Percentiles rank a stretch among this genome's conserved stretches.
Conservation (phyloP, 148 eudicot genomes). For the Chenopodium formosanum region DNA sequence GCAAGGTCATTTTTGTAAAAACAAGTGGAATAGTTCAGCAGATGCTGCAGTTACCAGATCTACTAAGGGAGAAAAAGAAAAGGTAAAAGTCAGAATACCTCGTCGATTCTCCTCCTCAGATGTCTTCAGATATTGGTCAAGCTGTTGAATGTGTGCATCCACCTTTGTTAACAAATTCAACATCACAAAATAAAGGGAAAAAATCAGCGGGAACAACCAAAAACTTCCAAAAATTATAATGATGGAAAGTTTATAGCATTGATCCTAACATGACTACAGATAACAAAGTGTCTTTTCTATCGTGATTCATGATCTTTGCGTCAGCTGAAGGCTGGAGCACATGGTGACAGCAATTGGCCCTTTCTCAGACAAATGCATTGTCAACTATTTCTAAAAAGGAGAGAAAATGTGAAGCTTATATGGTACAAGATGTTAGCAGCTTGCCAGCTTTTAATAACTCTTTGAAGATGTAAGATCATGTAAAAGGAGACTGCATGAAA, state of each 20-base stretch:
- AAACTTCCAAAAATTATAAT: not conserved
- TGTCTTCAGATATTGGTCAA: slow-evolving; percentile 83
- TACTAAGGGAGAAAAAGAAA: slow-evolving; percentile 7
- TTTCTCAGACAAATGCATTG: not conserved
- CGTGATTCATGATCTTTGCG: slow-evolving; percentile 1
- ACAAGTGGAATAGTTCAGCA: not conserved
- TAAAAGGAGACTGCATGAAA: not conserved
- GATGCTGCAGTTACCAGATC: not conserved
- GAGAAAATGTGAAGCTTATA: not conserved
- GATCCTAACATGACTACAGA: not conserved
- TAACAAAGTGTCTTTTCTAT: not conserved
- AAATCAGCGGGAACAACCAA: not conserved
- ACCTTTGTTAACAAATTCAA: slow-evolving; percentile 54
- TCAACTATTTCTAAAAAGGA: too few relatives aligned
- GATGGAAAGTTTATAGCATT: not conserved
- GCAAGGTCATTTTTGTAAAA: slow-evolving; percentile 7
- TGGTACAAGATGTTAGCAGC: not conserved
- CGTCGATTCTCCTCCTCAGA: slow-evolving; percentile 78
- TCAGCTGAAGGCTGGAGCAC: not conserved
- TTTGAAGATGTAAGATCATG: not conserved
- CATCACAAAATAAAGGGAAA: not conserved
- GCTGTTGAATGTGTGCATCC: slow-evolving; percentile 90
- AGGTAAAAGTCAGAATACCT: slow-evolving; percentile 40
- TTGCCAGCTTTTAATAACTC: too few relatives aligned
- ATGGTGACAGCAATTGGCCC: not conserved